Base-by-base conservation (phyloP, 257 asterid species). In the Salvia splendens region DNA sequence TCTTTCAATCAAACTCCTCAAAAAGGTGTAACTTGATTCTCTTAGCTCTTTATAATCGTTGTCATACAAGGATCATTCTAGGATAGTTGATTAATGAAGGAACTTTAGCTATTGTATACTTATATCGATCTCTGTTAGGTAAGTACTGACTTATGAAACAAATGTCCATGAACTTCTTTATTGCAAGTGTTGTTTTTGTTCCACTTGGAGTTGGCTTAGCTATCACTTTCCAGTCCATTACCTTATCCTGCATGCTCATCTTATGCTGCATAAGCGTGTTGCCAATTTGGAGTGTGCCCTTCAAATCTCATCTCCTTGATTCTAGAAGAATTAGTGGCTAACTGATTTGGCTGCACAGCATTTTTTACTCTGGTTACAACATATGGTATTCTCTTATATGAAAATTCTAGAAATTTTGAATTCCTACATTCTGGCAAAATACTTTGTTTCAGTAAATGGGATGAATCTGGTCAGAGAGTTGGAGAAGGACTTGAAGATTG, bases 401-500 rank as follows among this genome's bases (percentile, higher is more conserved):
- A 50, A 65, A 72, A 50, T 56, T 70, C 59, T 69, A 51, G 41
- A 55, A 30, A 59, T 56, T 54, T 9, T 41, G n/a, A 47, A 43
- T 57, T 41, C 67, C 71, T 70, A 65, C 73, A 30, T 71, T 65
- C 53, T 70, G 54, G 61, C 40, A 42, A 42, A 73, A 62, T 40
- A 55, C 35, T 61, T 67, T 71, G 75, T 76, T 76, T 72, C 83
- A 94, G 99, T 91, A 82, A 84, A 84, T 76, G 98, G 99, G 85
- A 94, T 94, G 99, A 83, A 94, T 87, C 85, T 94, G 80, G 98
- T 94, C 30, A 81, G 87, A 64, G 97, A 94, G 78, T 67, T 94
- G 83, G 99, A 94, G 88, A 94, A 83, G 85, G 98, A 94, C 85
- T 82, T 94, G 95, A 94, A 91, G 85, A 85, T 91, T 78, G 99